Evolutionary conservation across 1,284 basidiomycete species (phyloP), one percentile per base, ranked within the genome.

Genomic region (Microstroma glucosiphilum): DNA sequence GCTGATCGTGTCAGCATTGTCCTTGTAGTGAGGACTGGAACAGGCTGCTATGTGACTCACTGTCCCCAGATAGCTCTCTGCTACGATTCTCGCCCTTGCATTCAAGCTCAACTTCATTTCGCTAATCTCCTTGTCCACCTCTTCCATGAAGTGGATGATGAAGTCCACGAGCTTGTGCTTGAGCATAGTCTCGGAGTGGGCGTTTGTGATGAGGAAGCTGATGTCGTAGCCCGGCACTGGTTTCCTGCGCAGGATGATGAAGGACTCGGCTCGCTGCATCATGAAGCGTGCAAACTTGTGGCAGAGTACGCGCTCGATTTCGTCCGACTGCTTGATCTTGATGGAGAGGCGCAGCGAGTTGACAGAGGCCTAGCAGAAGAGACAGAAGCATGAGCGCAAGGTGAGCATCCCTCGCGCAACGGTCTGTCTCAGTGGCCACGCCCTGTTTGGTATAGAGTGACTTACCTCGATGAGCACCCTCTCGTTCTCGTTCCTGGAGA

Each of bases 101-200:
- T 98, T 99, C 64, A 98, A 83, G 72, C 89, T 82, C 43, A 85
- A 77, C 73, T 85, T 85, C 81, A 85, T 85, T 71, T 85, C 84
- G 65, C 89, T 91, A 76, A 92, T 91, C 79, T 91, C 90, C 79
- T 88, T 90, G 79, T 91, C 90, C 60, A 97, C 92, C 74, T 97
- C 92, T 79, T 97, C 92, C 93, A 97, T 97, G 80, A 97, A 96
- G 89, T 98, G 91, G 71, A 97, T 96, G 81, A 99, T 96, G 82
- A 99, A 99, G 82, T 99, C 96, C 53, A 99, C 96, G 60, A 99
- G 88, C 83, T 97, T 98, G 82, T 98, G 93, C 83, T 98, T 98
- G 71, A 97, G 84, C 92, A 99, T 96, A 1, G 90, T 90, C 80
- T 98, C 94, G 25, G 92, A 87, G 80, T 98, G 92, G 67, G 88